Base-by-base conservation (phyloP, 345 rosid genomes). In the Cochlearia excelsa region DNA sequence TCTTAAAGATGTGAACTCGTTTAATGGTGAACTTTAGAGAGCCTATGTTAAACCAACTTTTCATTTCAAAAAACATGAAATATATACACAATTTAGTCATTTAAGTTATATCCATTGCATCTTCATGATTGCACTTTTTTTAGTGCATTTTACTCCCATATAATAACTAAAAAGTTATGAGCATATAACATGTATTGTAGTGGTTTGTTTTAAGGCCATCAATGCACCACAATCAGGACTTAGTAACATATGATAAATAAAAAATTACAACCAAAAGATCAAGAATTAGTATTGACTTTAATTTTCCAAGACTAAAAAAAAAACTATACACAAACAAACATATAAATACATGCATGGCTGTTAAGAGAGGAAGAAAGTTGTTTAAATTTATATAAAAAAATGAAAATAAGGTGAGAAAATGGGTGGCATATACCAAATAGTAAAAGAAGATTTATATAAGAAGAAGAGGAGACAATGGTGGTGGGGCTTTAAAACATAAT, bases 401-500 rank as follows among this genome's bases (percentile, higher is more conserved):
- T 30, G 23, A 4, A 5, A 54, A 61, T 6, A 55, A 47, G 63
- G 58, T 61, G 57, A 61, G 53, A 49, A 69, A 61, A 61, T 54
- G 73, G 62, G 68, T 69, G 73, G 73, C 57, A 69, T 47, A 68
- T 49, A 61, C 57, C 63, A 61, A 69, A 61, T 47, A 69, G 63
- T 54, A 61, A 68, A 61, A 47, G 40, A 44, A 33, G 42, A 30
- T 43, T 26, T 43, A 44, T 30, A 57, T 16, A 23, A 57, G 63
- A 58, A 6, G 41, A 30, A 40, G 48, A 54, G 53, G 57, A 69
- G 58, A 70, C 59, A 63, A 52, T 55, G 57, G 63, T 69, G 68
- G 74, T 68, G 67, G 73, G 60, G 57, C 55, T 47, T 60, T 61
- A 53, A 8, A 48, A 56, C 46, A 69, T 62, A 30, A 49, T 61